Evolutionary conservation across 139 green algal genomes (phyloP), one percentile per base, ranked within the genome.

Genomic region (Picochlorum sp.): DNA sequence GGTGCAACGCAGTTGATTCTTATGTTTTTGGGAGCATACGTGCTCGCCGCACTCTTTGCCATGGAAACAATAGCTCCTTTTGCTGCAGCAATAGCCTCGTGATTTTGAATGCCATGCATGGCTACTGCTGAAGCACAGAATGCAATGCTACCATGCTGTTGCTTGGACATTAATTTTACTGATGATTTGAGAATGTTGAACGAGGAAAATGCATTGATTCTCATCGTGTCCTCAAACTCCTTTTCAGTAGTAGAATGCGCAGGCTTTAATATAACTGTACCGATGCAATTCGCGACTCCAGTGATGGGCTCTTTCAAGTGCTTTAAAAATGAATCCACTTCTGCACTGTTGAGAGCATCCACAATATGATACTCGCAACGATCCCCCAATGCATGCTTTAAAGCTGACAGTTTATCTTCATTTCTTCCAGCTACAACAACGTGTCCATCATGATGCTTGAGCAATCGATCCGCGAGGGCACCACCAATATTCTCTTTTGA

Each of bases 31-130:
- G 81, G 78, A 0, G 82, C 84, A 66, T 94, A 94, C 0, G 82
- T 93, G 13, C 79, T 72, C 1, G 87, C 83, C 2, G 85, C 74
- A 14, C 66, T 78, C 1, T 83, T 64, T 23, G 75, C 72, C 41
- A 93, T 72, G 3, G 78, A 79, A 65, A 72, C 26, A 0, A 94
- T 66, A 37, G 80, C 87, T 6, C 79, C 87, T 77, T 94, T 94
- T 26, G 87, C 87, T 6, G 87, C 86, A 6, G 87, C 86, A 28
- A 92, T 90, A 37, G 82, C 86, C 58, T 94, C 87, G 59, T 94
- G 87, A 74, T 92, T 91, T 16, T 82, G 20, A 20, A 70, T 69
- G 23, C 66, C 71, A 59, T 76, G 60, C 16, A 37, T 37, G 3
- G 58, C 59, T 44, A 65, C 69, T 26, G 81, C 84, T 13, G 75